A percentile compares a stretch with the other conserved stretches of the same genome.
These are phyloP conservation scores for Penicillium cataractarum DNA, from an alignment of 495 filamentous ascomycete genomes.

Conservation along the genomic window DNA sequence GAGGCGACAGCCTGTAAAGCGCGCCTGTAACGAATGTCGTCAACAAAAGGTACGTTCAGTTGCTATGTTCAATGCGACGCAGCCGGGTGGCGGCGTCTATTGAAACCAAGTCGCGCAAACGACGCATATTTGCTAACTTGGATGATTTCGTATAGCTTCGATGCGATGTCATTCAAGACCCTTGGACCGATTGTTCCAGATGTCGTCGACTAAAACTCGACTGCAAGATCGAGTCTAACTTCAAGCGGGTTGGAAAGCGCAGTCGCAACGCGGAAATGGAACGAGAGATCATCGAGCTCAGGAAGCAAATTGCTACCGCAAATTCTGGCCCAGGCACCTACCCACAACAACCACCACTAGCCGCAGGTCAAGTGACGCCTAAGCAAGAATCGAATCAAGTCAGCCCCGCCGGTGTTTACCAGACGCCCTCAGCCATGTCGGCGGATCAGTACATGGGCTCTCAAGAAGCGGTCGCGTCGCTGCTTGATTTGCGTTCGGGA, in stretches of 20 bases:
- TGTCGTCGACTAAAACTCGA: slow-evolving; percentile 84
- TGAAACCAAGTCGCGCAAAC: neutral
- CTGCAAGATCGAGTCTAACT: slow-evolving; percentile 92
- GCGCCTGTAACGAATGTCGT: slow-evolving; percentile 92
- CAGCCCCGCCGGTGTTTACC: slow-evolving; percentile 45
- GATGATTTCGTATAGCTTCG: slow-evolving; percentile 60
- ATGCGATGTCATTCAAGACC: slow-evolving; percentile 88
- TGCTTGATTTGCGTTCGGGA: slow-evolving; percentile 71
- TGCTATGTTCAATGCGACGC: slow-evolving; percentile 6
- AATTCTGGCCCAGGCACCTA: slow-evolving; percentile 43
- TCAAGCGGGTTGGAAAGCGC: slow-evolving; percentile 90
- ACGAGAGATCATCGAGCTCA: slow-evolving; percentile 59
- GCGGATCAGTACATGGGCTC: slow-evolving; percentile 72
- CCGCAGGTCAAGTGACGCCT: slow-evolving; percentile 53
- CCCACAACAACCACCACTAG: slow-evolving; percentile 52
- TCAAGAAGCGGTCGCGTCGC: slow-evolving; percentile 80
- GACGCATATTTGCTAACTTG: slow-evolving; percentile 11
- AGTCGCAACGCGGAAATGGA: slow-evolving; percentile 93
- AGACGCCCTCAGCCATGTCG: slow-evolving; percentile 48
- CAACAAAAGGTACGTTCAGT: slow-evolving; percentile 80
- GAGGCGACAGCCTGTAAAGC: slow-evolving; percentile 75
- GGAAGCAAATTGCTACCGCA: slow-evolving; percentile 66
- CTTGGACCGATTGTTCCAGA: slow-evolving; percentile 77
- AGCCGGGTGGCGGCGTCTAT: neutral
- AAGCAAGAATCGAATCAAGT: slow-evolving; percentile 56